Evolutionary conservation across 139 green algal genomes (phyloP), one percentile per base, ranked within the genome.

Genomic region (Chlamydomonas eustigma): DNA sequence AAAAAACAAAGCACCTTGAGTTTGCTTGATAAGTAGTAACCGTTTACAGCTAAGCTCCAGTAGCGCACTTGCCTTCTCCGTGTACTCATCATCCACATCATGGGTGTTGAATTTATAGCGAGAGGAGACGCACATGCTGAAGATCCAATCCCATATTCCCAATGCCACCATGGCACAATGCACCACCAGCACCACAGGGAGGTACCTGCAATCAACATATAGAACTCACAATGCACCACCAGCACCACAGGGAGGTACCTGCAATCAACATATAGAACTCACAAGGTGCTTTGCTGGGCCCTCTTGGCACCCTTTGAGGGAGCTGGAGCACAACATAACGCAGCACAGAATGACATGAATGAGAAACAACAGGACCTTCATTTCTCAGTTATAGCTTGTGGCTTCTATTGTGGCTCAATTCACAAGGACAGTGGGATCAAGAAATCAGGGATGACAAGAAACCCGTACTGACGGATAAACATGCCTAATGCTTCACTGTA

Each of bases 171-270:
- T 83, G n/a, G 37, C 50, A 50, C 88, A 91, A 67, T 86, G 79
- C 39, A 91, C 2, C 25, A 58, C 81, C 71, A 94, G 83, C 58
- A 93, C 79, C 32, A 94, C 58, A 0, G 91, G 91, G 76, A 95
- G 91, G 83, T 90, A 96, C 39, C 75, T 90, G 84, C n/a, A n/a
- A n/a, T n/a, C n/a, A 94, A n/a, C 22, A 22, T 63, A 22, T 28
- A 22, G 50, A 22, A 22, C 22, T 22, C 50, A 50, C 88, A 91
- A 67, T 86, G 79, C 39, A 91, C 2, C 25, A 58, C 81, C 71
- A 94, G 83, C 58, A 93, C 79, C 32, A 94, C 58, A 0, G 91
- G 91, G 76, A 95, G 91, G 83, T 90, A 96, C 39, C 75, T 90
- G 84, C n/a, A n/a, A n/a, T n/a, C n/a, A 94, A n/a, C 22, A 22